Evolutionary conservation across 805 yeast genomes (phyloP).

Genomic region (Metschnikowia hibisci): DNA sequence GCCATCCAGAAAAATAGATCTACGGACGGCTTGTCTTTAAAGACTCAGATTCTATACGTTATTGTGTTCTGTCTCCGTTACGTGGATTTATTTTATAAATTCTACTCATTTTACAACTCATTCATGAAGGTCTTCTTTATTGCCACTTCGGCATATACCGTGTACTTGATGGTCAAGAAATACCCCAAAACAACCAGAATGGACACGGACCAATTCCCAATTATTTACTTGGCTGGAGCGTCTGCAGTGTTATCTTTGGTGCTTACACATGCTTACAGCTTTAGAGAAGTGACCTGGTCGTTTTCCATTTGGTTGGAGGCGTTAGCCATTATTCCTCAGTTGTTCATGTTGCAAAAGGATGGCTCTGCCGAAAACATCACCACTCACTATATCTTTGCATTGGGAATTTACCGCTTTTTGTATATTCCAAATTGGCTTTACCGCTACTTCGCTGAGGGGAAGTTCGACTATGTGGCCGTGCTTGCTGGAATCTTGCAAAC

Average conservation of each 20-base stretch:
- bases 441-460: constrained; percentile 64
- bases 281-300: constrained; percentile 74
- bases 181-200: constrained; percentile 58
- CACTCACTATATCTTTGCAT: constrained; percentile 87
- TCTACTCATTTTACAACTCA: constrained; percentile 68
- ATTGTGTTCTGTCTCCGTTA: constrained; percentile 73
- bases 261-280: constrained; percentile 61
- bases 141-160: constrained; percentile 67
- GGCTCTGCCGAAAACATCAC: constrained; percentile 88
- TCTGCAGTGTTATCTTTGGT: constrained; percentile 52
- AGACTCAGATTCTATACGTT: constrained; percentile 79
- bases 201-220: constrained; percentile 66
- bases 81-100: constrained; percentile 55
- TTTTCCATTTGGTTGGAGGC: constrained; percentile 91
- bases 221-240: constrained; percentile 65
- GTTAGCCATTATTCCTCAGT: constrained; percentile 88
- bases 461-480: constrained; percentile 67
- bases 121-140: constrained; percentile 81
- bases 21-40: constrained; percentile 79
- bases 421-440: constrained; percentile 95
- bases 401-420: constrained; percentile 84
- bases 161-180: constrained; percentile 63
- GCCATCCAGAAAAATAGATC: constrained; percentile 63
- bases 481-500: constrained; percentile 85
- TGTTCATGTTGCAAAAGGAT: constrained; percentile 82